Conservation (phyloP, 2,329 filamentous ascomycete species). For the Blastomyces parvus region DNA sequence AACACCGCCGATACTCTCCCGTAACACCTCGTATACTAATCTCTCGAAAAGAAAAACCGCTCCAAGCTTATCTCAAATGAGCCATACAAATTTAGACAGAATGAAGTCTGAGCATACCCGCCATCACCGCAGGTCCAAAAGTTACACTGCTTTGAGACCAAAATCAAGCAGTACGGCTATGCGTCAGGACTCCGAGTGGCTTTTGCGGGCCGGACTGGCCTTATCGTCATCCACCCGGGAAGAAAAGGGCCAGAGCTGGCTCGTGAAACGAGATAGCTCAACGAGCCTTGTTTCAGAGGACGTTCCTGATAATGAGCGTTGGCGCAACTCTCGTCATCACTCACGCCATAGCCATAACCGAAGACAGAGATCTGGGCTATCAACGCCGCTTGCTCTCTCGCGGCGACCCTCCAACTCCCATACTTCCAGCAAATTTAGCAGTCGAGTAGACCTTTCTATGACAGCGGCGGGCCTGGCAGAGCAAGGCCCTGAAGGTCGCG, state of each 20-base stretch:
- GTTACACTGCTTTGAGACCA: conserved; percentile 10
- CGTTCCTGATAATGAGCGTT: conserved; percentile 24
- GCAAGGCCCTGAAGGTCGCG: conserved; percentile 9
- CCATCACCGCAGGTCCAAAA: conserved; percentile 16
- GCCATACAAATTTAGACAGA: conserved; percentile 29
- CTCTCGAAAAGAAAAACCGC: conserved; percentile 26
- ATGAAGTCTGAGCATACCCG: conserved; percentile 22
- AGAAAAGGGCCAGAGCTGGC: conserved; percentile 54
- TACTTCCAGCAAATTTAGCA: conserved; percentile 26
- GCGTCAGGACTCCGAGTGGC: conserved; percentile 45
- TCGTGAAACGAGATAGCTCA: conserved; percentile 46
- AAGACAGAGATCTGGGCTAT: conserved; percentile 27
- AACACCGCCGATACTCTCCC: conserved; percentile 37
- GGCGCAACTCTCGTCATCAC: conserved; percentile 17
- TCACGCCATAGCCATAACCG: conserved; percentile 23
- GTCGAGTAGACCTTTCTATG: conserved; percentile 30
- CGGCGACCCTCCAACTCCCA: conserved; percentile 28
- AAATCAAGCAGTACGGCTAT: conserved; percentile 11
- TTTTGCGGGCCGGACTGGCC: conserved; percentile 49
- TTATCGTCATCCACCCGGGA: conserved; percentile 50
- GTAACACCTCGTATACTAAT: conserved; percentile 30
- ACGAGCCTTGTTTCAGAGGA: conserved; percentile 42
- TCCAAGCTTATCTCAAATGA: conserved; percentile 26
- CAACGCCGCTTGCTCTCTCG: conserved; percentile 28
- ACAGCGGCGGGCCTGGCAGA: conserved; percentile 19